These are phyloP conservation scores for Ceratocystis harringtonii DNA, from an alignment of 2,329 filamentous ascomycete species.

Conservation along the genomic window DNA sequence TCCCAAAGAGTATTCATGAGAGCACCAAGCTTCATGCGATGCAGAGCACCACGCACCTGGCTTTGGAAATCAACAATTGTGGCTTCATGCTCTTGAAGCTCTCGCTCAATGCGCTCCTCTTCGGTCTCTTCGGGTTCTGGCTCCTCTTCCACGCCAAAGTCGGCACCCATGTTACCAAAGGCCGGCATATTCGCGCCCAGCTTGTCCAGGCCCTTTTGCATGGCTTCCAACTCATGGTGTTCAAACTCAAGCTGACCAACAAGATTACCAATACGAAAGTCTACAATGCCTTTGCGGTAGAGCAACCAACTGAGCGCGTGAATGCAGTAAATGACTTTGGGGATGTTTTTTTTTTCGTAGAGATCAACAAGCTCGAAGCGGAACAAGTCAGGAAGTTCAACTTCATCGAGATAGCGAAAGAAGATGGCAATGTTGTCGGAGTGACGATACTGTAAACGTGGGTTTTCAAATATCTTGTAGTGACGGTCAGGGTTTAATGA, in stretches of 20 bases:
- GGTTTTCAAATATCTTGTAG: constrained; percentile 70
- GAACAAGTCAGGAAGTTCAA: constrained; percentile 87
- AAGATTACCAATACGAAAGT: constrained; percentile 91
- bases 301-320: constrained; percentile 96
- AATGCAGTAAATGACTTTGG: constrained; percentile 97
- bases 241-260: constrained; percentile 95
- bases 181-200: constrained; percentile 91
- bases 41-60: constrained; percentile 66
- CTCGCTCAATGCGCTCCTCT: constrained; percentile 71
- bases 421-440: constrained; percentile 97
- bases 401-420: constrained; percentile 81
- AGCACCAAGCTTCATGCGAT: constrained; percentile 61
- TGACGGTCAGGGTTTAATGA: constrained; percentile 64
- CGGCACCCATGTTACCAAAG: constrained; percentile 93
- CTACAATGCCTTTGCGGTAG: constrained; percentile 83
- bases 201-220: constrained; percentile 92
- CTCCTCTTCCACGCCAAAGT: constrained; percentile 74
- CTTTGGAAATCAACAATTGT: constrained; percentile 68
- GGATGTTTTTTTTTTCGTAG: constrained; percentile 99
- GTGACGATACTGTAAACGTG: constrained; percentile 80
- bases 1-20: constrained; percentile 88
- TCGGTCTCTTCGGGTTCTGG: constrained; percentile 73
- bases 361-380: constrained; percentile 93
- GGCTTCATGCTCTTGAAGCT: constrained; percentile 61
- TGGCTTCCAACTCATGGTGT: constrained; percentile 91